Percentiles rank a stretch among this genome's conserved stretches.
phyloP scores from a whole-genome alignment of 1,284 basidiomycete species.

The Trichosporon faecale region DNA sequence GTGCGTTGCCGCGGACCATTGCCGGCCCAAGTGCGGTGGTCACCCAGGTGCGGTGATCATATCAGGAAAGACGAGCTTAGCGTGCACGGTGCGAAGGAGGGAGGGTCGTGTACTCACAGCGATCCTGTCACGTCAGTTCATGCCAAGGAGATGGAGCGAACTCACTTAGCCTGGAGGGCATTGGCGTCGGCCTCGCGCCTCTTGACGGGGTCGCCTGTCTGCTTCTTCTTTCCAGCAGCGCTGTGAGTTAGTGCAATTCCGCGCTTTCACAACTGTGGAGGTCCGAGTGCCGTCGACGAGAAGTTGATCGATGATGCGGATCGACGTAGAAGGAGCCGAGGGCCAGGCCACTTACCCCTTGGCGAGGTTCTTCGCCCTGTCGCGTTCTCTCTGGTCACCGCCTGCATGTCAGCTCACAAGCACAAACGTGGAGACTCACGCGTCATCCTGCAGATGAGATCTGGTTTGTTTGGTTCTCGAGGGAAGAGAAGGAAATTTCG shows the following conservation, averaged over 20 bases:
- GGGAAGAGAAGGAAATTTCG: background rate
- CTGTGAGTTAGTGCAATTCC: slow-evolving; percentile 1
- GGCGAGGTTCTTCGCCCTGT: slow-evolving; percentile 25
- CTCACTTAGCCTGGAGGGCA: slow-evolving; percentile 31
- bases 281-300: background rate
- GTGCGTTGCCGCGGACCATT: too few relatives aligned
- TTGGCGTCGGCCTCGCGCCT: slow-evolving; percentile 27
- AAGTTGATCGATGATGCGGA: background rate
- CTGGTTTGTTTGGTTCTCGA: slow-evolving; percentile 4
- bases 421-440: background rate
- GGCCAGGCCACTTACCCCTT: slow-evolving; percentile 24
- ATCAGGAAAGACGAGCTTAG: too few relatives aligned
- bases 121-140: slow-evolving; percentile 17
- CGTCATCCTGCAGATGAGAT: background rate
- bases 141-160: background rate
- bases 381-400: slow-evolving; percentile 30
- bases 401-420: slow-evolving; percentile 12
- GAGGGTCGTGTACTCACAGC: slow-evolving; percentile 17
- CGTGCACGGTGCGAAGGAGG: too few relatives aligned
- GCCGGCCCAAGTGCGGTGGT: too few relatives aligned
- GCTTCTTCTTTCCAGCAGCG: slow-evolving; percentile 20
- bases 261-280: background rate
- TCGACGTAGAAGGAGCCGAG: background rate
- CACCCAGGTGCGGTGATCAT: too few relatives aligned
- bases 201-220: slow-evolving; percentile 19